Base-by-base conservation (phyloP, 352 stramenopile species). In the Globisporangium iwayamae region DNA sequence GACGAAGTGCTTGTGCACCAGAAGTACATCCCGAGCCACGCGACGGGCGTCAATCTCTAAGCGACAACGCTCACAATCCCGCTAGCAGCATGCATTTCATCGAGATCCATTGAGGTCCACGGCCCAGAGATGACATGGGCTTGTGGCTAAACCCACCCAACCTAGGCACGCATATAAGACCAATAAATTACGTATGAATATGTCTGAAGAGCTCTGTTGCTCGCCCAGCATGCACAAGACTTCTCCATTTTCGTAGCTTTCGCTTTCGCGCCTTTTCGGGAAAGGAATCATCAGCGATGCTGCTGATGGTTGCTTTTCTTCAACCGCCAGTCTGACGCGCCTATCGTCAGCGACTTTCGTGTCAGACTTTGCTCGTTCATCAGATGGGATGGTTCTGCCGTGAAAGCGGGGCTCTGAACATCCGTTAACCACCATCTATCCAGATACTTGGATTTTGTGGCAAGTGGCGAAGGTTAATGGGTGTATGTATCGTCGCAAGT, bases 11-110 rank as follows among this genome's bases (percentile, higher is more conserved):
- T 94, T 22, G 61, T 68, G 48, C 70, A 84, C 36, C 78, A 82
- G 63, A 89, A 87, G 71, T 94, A 91, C 74, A 90, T 93, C 62
- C 81, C 87, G 34, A 74, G 62, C 55, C 87, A 96, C 70, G 79
- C 81, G 22, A 93, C 82, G 22, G 84, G 84, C 41, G 85, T 95
- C 50, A 81, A 88, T 64, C 73, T 78, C 20, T 83, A 70, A 28
- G 52, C 50, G 28, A 34, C 20, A 53, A 28, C n/a, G 45, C 45
- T 54, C 47, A 11, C 47, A 10, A 30, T 13, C 3, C 3, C 3
- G 46, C 11, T 9, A 8, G 9, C 47, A 54, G 8, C 47, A 32
- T 32, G 46, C 5, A 28, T 41, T 41, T 41, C 36, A 41, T 41
- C 25, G 25, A 28, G 25, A 28, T 41, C 11, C 9, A 41, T 14